phyloP scores from a whole-genome alignment of 768 basidiomycete genomes.

The Termitomyces sp. region DNA sequence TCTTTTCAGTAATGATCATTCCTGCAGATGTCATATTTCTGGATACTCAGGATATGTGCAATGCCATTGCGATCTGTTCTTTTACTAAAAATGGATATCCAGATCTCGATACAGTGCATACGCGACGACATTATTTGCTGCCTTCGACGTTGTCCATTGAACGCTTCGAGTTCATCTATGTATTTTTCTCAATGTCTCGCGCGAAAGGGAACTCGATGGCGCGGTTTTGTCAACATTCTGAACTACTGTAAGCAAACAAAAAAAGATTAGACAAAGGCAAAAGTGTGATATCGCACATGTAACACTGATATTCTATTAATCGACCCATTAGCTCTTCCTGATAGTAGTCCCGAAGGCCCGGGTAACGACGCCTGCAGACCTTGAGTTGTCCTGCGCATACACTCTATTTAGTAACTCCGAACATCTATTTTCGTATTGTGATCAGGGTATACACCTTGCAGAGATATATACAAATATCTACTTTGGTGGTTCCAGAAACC shows the following conservation, averaged over 20 bases:
- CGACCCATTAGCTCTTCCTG: neutral
- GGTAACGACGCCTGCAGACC: neutral
- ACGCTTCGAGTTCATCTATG: neutral
- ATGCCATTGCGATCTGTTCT: neutral
- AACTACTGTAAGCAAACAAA: neutral
- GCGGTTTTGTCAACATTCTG: neutral
- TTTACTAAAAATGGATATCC: neutral
- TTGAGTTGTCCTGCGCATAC: neutral
- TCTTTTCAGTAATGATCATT: too few species aligned
- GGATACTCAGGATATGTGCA: too few species aligned
- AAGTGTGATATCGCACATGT: neutral
- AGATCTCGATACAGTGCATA: too few species aligned
- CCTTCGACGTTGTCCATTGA: neutral
- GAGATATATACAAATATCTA: too few species aligned
- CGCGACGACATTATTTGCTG: neutral
- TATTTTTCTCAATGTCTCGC: neutral
- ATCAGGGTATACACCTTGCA: too few species aligned
- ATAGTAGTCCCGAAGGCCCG: neutral
- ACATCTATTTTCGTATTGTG: neutral
- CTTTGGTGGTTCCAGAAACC: too few species aligned
- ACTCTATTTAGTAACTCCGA: neutral
- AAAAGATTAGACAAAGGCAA: neutral
- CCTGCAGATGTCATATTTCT: too few species aligned
- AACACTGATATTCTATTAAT: neutral
- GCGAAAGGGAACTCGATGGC: neutral